Base-by-base conservation (phyloP, 768 basidiomycete genomes). In the Podaxis sp. region DNA sequence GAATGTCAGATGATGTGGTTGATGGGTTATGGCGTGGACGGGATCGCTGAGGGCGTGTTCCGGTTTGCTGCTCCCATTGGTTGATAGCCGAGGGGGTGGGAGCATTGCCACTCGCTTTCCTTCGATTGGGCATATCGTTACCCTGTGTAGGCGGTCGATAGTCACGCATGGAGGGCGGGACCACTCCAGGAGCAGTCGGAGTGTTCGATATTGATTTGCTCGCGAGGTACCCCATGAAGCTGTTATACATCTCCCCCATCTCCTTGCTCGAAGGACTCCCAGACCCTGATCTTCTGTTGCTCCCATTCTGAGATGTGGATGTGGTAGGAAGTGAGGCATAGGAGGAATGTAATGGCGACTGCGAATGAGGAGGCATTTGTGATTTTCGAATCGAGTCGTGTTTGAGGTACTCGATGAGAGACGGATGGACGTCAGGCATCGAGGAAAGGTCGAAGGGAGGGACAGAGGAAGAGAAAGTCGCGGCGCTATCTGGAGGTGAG, bases 381-480 rank as follows among this genome's bases (percentile, higher is more conserved):
- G 52, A 46, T 17, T 66, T 68, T 55, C 67, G 66, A 2, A 70
- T 67, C 9, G 68, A 64, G 46, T 72, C 72, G 60, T 70, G 71
- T 51, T 71, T 73, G 37, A 77, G 63, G 57, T 77, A 75, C 38
- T 70, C 73, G 29, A 76, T 70, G 40, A 76, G 65, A n/a, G 71
- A 71, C 40, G 71, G 72, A 56, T 73, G 72, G 17, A 73, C 72
- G 38, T 73, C 71, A 0, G 72, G 71, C 53, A 73, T 61, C 13
- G 64, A 64, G 13, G 66, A 50, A 19, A 50, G 4, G 27, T 24
- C 6, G 4, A 57, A 22, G 47, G 52, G 40, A 11, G 59, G 40
- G 8, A 55, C 51, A 3, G 40, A 13, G 24, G 19, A 8, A n/a
- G 60, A 51, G 9, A 57, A 55, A 5, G 19, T 12, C 11, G 46